Conservation (phyloP, 108 stramenopile species). For the Asterionellopsis glacialis region DNA sequence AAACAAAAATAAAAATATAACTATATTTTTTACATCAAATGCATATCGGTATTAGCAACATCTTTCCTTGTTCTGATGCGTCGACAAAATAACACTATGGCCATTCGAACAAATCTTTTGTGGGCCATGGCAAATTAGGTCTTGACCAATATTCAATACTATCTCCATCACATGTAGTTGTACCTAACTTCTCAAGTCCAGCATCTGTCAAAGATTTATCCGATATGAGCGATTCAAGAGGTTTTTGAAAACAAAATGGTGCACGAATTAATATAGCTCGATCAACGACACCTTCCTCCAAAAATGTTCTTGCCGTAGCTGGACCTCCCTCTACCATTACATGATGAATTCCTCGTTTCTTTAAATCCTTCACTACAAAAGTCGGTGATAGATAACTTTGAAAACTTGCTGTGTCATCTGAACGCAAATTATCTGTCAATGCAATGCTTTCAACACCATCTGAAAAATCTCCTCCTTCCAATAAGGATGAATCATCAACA, state of each 20-base stretch:
- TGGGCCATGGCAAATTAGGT: constrained; percentile 55
- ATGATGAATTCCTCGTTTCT: constrained; percentile 41
- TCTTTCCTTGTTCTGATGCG: too few species aligned
- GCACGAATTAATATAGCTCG: constrained; percentile 67
- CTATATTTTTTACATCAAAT: too few species aligned
- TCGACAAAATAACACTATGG: constrained; percentile 21
- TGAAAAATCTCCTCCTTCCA: neutral
- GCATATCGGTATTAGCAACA: too few species aligned
- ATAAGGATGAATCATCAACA: constrained; percentile 1
- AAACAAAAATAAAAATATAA: too few species aligned
- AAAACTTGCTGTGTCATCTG: neutral
- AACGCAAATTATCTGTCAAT: neutral
- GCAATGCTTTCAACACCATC: constrained; percentile 1
- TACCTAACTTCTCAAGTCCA: constrained; percentile 52
- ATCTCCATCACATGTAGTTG: constrained; percentile 36
- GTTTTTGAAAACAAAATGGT: constrained; percentile 42
- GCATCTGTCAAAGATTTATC: constrained; percentile 31
- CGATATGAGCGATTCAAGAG: constrained; percentile 44
- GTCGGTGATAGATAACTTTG: constrained; percentile 23
- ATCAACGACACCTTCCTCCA: constrained; percentile 52
- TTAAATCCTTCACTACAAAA: constrained; percentile 32
- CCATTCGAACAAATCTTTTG: constrained; percentile 37
- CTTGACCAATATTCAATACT: constrained; percentile 58
- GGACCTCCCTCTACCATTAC: constrained; percentile 87
- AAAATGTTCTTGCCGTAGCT: constrained; percentile 52